A percentile compares a stretch with the other conserved stretches of the same genome.
These are phyloP conservation scores for Murraya koenigii DNA, from an alignment of 345 rosid genomes.

Conservation along the genomic window DNA sequence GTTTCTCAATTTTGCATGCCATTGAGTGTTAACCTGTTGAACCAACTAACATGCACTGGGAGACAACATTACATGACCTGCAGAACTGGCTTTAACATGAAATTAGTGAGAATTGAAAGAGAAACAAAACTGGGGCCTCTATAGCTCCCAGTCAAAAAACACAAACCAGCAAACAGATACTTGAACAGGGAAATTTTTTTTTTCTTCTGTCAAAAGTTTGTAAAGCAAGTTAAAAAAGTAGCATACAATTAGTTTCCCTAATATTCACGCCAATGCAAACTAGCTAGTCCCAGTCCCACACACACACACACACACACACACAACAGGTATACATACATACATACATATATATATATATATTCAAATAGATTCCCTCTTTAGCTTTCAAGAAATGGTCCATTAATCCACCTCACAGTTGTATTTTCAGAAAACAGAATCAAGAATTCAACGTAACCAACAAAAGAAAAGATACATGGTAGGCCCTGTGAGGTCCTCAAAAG, in stretches of 20 bases:
- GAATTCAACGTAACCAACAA: slow-evolving; percentile 23
- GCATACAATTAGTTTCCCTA: slow-evolving; percentile 2
- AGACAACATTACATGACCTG: no score
- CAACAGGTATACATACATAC: no score
- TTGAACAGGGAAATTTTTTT: slow-evolving; percentile 3
- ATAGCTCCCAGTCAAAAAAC: slow-evolving; percentile 15
- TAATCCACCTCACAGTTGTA: neutral
- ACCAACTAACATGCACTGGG: neutral
- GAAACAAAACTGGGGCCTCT: slow-evolving; percentile 18
- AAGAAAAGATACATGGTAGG: slow-evolving; percentile 17
- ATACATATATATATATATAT: slow-evolving; percentile 9
- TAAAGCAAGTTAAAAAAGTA: neutral
- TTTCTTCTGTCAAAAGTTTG: slow-evolving; percentile 19
- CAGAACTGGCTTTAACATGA: neutral
- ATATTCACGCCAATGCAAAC: slow-evolving; percentile 20
- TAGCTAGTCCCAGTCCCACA: neutral
- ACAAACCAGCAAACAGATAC: slow-evolving; percentile 1
- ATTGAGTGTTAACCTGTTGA: neutral
- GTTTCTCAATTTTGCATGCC: neutral
- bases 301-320: no score
- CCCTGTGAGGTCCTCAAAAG: slow-evolving; percentile 42
- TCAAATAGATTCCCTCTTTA: slow-evolving; percentile 37
- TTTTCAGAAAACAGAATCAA: slow-evolving; percentile 22
- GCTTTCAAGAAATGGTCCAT: neutral
- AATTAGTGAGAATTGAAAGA: neutral